Evolutionary conservation across 2,329 filamentous ascomycete species (phyloP), one percentile per base, ranked within the genome.

Genomic region (Iodosphaeria phyllophila): DNA sequence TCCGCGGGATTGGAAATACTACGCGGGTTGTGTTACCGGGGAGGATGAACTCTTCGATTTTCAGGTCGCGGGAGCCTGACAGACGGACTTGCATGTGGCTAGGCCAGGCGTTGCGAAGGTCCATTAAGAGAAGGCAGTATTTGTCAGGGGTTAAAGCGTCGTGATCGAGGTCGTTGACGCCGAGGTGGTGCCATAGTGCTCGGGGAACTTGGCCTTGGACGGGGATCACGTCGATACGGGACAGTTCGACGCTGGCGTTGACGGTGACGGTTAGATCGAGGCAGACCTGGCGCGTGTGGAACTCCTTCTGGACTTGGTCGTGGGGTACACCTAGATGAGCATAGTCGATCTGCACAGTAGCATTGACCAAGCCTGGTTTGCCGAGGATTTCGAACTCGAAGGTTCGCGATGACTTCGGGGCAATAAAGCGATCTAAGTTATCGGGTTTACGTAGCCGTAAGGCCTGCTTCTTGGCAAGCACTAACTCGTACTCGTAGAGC

Each of bases 71-170:
- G 22, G 63, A 54, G 8, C 55, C 55, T 25, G 64, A 51, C 3
- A 92, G 48, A 15, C 60, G 63, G 3, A 89, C 61, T 5, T 64
- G 58, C 40, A 93, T 66, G 24, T 74, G 72, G 39, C 69, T 79
- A 3, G 82, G 83, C 84, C 84, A 93, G 1, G 77, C 73, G 41
- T 95, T 95, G 28, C 82, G 72, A 15, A 93, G 56, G 47, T 93
- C 86, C 25, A 93, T 56, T 2, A 89, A 56, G 3, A 92, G 52
- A 18, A 92, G 58, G 40, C 82, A 91, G 40, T 80, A 73, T 20
- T 80, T 67, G 26, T 68, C 68, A 12, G 20, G 14, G n/a, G 25
- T 13, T 13, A 18, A 19, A 5, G 19, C 7, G 5, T 46, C 60
- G 31, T 28, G 48, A 40, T 21, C 60, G 42, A 18, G 49, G 5